Evolutionary conservation across 352 stramenopile genomes (phyloP).

Genomic region (Heterotrichella gracilis): DNA sequence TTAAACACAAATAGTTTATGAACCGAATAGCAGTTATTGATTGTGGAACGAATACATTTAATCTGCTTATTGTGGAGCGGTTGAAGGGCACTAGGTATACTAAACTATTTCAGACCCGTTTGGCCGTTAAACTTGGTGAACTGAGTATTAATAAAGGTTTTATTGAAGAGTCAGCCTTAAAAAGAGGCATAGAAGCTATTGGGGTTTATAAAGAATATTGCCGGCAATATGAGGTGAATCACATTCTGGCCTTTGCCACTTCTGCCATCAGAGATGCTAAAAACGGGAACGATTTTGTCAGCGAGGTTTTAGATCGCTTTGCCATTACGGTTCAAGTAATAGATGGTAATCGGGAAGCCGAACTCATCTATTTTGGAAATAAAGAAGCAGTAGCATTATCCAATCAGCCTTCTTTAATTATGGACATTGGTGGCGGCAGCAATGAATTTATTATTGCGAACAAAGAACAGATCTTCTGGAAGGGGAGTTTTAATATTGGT

Average conservation of each 20-base stretch:
- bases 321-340: not conserved
- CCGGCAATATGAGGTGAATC: not conserved
- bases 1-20: too few species aligned
- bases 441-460: not conserved
- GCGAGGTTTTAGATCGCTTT: not conserved
- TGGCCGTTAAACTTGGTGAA: not conserved
- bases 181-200: not conserved
- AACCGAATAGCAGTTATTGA: not conserved
- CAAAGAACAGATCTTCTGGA: not conserved
- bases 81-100: not conserved
- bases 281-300: not conserved
- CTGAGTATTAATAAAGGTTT: not conserved
- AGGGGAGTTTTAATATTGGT: not conserved
- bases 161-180: not conserved
- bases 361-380: not conserved
- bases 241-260: not conserved
- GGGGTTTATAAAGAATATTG: not conserved
- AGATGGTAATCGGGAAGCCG: not conserved
- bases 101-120: not conserved
- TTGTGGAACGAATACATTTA: not conserved
- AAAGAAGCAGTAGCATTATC: not conserved
- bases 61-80: not conserved
- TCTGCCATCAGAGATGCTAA: not conserved
- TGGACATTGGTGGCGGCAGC: not conserved
- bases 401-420: not conserved